Conservation (phyloP, 2,329 filamentous ascomycete species). For the Chalaropsis ovoidea region DNA sequence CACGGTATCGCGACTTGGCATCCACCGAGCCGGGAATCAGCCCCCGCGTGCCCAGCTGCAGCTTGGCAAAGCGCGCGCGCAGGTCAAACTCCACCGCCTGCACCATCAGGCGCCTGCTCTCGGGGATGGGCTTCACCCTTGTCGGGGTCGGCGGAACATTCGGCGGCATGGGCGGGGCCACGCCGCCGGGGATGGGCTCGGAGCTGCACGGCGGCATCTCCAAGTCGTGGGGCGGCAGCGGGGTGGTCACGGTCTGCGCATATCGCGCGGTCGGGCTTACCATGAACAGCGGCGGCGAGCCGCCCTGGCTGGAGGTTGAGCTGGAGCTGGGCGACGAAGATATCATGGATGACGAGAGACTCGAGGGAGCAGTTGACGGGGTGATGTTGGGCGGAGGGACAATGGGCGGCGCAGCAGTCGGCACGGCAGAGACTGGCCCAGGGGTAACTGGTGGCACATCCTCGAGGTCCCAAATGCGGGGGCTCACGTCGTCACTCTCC, state of each 20-base stretch:
- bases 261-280: neutral
- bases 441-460: conserved; percentile 6
- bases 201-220: neutral
- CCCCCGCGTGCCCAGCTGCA: conserved; percentile 46
- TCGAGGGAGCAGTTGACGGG: neutral
- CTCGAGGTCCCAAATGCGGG: conserved; percentile 14
- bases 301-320: neutral
- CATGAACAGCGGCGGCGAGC: neutral
- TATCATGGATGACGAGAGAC: neutral
- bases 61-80: conserved; percentile 40
- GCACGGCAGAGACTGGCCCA: neutral
- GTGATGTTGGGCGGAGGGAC: neutral
- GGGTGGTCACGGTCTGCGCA: neutral
- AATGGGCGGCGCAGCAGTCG: neutral
- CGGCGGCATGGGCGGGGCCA: neutral
- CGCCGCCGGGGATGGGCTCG: neutral
- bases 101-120: conserved; percentile 47
- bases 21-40: conserved; percentile 41
- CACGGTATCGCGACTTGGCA: conserved; percentile 38
- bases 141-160: neutral
- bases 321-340: neutral
- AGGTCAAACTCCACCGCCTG: conserved; percentile 48
- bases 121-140: conserved; percentile 35
- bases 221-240: neutral
- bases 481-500: conserved; percentile 36